Percentiles rank a stretch among this genome's conserved stretches.
These are phyloP conservation scores for Chaetomium strumarium DNA, from an alignment of 2,329 filamentous ascomycete species.

Conservation along the genomic window DNA sequence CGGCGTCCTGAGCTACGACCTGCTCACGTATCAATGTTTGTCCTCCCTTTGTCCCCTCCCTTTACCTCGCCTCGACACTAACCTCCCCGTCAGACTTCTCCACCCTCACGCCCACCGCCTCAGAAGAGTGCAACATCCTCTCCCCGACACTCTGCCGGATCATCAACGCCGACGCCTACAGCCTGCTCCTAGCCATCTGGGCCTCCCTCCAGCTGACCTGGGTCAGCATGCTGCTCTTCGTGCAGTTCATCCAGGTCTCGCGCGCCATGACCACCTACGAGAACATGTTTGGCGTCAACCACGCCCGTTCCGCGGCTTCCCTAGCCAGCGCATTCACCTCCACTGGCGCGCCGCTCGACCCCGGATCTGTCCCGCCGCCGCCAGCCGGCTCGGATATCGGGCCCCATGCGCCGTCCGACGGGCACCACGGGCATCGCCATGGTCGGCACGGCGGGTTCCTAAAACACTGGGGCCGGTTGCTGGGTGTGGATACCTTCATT, in stretches of 20 bases:
- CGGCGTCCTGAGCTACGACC: conserved; percentile 67
- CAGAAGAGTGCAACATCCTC: conserved; percentile 65
- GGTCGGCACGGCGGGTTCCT: conserved; percentile 56
- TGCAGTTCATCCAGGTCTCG: conserved; percentile 88
- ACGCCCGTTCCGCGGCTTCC: conserved; percentile 44
- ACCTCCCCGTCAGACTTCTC: conserved; percentile 50
- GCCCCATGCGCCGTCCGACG: conserved; percentile 26
- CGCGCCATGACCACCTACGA: conserved; percentile 94
- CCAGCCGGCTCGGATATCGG: conserved; percentile 49
- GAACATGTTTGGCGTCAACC: conserved; percentile 79
- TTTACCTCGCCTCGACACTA: neutral
- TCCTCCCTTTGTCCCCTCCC: neutral
- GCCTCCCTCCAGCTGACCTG: conserved; percentile 78
- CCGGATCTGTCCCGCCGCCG: conserved; percentile 50
- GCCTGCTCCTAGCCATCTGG: conserved; percentile 75
- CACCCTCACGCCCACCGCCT: conserved; percentile 47
- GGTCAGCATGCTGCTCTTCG: conserved; percentile 94
- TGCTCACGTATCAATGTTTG: conserved; percentile 64
- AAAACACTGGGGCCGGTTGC: conserved; percentile 72
- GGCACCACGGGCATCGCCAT: conserved; percentile 41
- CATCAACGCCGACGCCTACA: conserved; percentile 77
- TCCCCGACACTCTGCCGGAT: conserved; percentile 68
- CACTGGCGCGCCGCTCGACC: conserved; percentile 65
- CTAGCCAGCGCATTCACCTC: conserved; percentile 73
- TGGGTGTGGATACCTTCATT: conserved; percentile 90